Percentiles rank a stretch among this genome's conserved stretches.
phyloP scores from a whole-genome alignment of 306 rosid genomes.

The Vigna radiata region DNA sequence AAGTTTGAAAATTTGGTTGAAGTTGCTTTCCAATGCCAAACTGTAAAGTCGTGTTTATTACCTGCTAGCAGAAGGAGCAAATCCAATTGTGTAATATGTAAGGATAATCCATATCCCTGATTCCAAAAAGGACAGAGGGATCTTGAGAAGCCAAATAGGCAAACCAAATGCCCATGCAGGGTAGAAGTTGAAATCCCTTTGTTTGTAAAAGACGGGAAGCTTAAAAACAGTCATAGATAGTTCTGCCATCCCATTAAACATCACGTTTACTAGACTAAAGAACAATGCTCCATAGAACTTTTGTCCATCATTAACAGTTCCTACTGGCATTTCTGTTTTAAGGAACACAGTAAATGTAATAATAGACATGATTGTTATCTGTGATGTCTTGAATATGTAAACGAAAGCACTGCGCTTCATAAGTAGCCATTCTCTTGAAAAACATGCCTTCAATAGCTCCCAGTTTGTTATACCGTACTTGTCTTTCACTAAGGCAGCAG shows the following conservation, averaged over 20 bases:
- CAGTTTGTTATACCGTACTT: constrained; percentile 70
- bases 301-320: constrained; percentile 53
- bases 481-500: constrained; percentile 69
- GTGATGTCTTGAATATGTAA: constrained; percentile 65
- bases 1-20: neutral
- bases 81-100: constrained; percentile 80
- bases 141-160: constrained; percentile 76
- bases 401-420: constrained; percentile 67
- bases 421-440: constrained; percentile 70
- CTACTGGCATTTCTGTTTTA: constrained; percentile 71
- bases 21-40: neutral
- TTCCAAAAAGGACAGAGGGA: constrained; percentile 69
- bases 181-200: constrained; percentile 73
- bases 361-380: constrained; percentile 59
- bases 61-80: constrained; percentile 63
- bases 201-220: constrained; percentile 77
- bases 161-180: constrained; percentile 82
- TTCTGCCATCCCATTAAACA: constrained; percentile 84
- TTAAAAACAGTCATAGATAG: constrained; percentile 57
- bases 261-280: constrained; percentile 59
- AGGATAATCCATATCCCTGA: constrained; percentile 70
- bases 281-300: constrained; percentile 72
- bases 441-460: constrained; percentile 78
- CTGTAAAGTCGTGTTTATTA: neutral
- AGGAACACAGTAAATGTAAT: constrained; percentile 68